Conservation (phyloP, 2,329 filamentous ascomycete species). For the Leptodontidium sp. region DNA sequence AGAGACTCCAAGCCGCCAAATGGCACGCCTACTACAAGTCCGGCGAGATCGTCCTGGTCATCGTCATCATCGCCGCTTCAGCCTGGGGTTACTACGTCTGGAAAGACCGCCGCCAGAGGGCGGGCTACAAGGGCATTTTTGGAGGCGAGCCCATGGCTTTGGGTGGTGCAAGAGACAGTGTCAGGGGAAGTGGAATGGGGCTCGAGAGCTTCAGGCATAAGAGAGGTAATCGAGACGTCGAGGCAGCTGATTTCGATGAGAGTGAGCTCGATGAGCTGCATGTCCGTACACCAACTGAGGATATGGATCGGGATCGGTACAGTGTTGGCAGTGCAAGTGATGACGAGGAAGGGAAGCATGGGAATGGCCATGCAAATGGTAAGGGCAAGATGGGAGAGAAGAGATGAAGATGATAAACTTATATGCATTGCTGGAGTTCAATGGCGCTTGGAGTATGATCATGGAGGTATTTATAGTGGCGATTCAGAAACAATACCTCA, state of each 20-base stretch:
- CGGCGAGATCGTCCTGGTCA: constrained; percentile 72
- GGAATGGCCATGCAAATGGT: constrained; percentile 36
- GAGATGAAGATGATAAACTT: constrained; percentile 27
- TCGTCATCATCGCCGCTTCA: constrained; percentile 69
- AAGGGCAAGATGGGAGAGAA: constrained; percentile 34
- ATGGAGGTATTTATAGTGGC: neutral
- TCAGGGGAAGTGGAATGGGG: constrained; percentile 45
- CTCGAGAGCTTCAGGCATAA: constrained; percentile 59
- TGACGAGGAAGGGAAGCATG: constrained; percentile 51
- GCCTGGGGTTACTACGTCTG: constrained; percentile 72
- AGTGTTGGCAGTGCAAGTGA: constrained; percentile 65
- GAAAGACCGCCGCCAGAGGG: constrained; percentile 64
- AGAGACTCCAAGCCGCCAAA: constrained; percentile 70
- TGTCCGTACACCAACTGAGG: constrained; percentile 44
- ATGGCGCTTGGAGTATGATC: neutral
- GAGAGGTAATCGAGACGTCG: constrained; percentile 60
- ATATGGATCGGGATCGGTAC: constrained; percentile 58
- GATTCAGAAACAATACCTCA: constrained; percentile 1
- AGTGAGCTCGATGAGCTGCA: constrained; percentile 70
- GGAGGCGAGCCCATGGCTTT: constrained; percentile 44
- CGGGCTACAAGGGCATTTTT: constrained; percentile 59
- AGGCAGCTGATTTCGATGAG: constrained; percentile 72
- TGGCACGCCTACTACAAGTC: constrained; percentile 78
- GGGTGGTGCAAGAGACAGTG: constrained; percentile 39
- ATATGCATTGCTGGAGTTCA: constrained; percentile 18